Conservation (phyloP, 1,139 yeast species). For the Candida albicans region DNA sequence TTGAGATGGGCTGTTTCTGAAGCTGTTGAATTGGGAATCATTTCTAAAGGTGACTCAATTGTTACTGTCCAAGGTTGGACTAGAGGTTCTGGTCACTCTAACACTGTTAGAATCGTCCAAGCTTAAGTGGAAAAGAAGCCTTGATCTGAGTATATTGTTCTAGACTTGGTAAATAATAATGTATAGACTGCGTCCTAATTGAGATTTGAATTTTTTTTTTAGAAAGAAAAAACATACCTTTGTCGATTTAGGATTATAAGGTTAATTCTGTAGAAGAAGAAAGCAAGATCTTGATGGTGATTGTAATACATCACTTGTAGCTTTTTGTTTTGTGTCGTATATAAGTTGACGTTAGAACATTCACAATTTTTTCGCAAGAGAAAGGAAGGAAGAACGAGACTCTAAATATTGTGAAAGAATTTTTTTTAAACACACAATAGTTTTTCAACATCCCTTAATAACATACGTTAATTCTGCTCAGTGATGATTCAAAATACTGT, state of each 20-base stretch:
- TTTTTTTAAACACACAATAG: background rate
- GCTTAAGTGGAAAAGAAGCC: conserved; percentile 27
- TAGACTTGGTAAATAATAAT: background rate
- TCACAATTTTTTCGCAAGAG: background rate
- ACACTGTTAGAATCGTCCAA: conserved; percentile 82
- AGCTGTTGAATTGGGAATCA: conserved; percentile 84
- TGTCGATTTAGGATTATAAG: background rate
- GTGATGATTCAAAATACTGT: conserved; percentile 3
- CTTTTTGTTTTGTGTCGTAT: background rate
- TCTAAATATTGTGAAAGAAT: too few species aligned
- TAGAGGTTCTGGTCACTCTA: conserved; percentile 98
- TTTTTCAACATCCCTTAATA: background rate
- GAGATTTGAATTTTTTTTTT: background rate
- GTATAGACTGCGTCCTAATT: conserved; percentile 1
- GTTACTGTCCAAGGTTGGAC: conserved; percentile 99
- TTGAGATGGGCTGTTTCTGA: conserved; percentile 91
- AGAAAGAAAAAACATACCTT: background rate
- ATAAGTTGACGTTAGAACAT: background rate
- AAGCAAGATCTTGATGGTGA: background rate
- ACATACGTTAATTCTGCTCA: background rate
- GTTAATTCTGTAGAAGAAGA: background rate
- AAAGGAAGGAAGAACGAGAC: background rate
- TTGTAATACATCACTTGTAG: background rate
- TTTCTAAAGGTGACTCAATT: conserved; percentile 83
- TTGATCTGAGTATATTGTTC: too few species aligned